phyloP scores from a whole-genome alignment of 1,139 yeast species.

The Casaregolazyma suthepensis region DNA sequence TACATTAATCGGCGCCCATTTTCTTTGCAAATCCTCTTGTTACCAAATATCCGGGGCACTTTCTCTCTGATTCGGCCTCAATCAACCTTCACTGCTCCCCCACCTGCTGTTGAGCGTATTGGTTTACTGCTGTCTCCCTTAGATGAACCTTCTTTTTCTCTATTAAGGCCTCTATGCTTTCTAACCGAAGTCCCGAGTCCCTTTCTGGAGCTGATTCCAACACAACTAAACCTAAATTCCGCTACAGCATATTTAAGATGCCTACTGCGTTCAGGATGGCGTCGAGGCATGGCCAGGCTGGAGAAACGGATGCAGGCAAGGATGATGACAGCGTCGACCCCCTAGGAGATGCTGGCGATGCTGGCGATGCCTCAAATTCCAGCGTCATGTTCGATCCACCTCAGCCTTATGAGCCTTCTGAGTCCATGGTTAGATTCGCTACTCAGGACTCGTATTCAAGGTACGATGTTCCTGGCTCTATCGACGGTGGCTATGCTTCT shows the following conservation, averaged over 20 bases:
- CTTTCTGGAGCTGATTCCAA: background rate
- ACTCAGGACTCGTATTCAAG: background rate
- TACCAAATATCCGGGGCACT: background rate
- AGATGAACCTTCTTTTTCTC: background rate
- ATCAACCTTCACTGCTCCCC: background rate
- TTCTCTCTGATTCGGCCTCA: background rate
- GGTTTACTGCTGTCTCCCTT: background rate
- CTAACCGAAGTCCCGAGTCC: background rate
- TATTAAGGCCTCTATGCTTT: background rate
- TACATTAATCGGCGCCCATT: background rate
- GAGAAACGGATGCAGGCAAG: background rate
- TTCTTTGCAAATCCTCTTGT: background rate
- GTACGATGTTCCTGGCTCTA: background rate
- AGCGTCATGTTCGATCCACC: background rate
- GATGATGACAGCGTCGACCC: background rate
- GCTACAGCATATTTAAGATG: conserved; percentile 6
- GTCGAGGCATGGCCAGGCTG: background rate
- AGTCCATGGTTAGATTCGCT: background rate
- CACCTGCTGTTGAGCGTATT: background rate
- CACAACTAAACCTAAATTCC: background rate
- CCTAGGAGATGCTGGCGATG: background rate
- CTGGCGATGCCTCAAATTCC: background rate
- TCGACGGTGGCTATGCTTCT: background rate
- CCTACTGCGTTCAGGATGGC: conserved; percentile 11
- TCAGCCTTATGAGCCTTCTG: background rate